These are phyloP conservation scores for Ehretia macrophylla DNA, from an alignment of 257 asterid species.

Conservation along the genomic window DNA sequence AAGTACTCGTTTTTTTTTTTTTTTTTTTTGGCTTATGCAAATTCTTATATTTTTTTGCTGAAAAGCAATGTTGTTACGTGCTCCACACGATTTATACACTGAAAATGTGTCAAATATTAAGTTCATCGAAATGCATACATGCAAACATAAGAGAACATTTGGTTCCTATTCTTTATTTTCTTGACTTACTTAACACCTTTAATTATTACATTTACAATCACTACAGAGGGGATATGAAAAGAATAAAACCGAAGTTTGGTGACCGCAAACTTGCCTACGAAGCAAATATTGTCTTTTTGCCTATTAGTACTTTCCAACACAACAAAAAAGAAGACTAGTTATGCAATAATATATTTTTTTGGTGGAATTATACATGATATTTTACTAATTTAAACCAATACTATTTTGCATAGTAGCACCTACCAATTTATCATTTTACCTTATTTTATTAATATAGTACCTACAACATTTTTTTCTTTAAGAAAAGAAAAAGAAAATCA, in stretches of 20 bases:
- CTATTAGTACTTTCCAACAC: conserved; percentile 2
- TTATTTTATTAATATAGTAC: too few species aligned
- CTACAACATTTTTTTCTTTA: too few species aligned
- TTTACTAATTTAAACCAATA: background rate
- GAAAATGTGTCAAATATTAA: too few species aligned
- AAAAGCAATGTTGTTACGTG: too few species aligned
- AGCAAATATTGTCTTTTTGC: conserved; percentile 31
- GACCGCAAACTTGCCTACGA: conserved; percentile 14
- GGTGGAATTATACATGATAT: background rate
- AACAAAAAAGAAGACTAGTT: background rate
- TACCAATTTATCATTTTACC: background rate
- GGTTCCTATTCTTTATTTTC: background rate
- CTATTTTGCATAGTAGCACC: background rate
- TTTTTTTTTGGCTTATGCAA: too few species aligned
- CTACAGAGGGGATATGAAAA: background rate
- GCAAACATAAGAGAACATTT: too few species aligned
- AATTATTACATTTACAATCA: background rate
- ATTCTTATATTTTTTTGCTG: too few species aligned
- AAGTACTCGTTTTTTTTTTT: too few species aligned
- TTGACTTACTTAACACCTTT: background rate
- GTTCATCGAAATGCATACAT: too few species aligned
- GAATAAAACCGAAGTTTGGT: conserved; percentile 12
- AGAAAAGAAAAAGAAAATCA: too few species aligned
- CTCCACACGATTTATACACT: too few species aligned
- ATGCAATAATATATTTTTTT: too few species aligned